Conservation (phyloP, 2,329 filamentous ascomycete genomes). For the Penicillium sp. region DNA sequence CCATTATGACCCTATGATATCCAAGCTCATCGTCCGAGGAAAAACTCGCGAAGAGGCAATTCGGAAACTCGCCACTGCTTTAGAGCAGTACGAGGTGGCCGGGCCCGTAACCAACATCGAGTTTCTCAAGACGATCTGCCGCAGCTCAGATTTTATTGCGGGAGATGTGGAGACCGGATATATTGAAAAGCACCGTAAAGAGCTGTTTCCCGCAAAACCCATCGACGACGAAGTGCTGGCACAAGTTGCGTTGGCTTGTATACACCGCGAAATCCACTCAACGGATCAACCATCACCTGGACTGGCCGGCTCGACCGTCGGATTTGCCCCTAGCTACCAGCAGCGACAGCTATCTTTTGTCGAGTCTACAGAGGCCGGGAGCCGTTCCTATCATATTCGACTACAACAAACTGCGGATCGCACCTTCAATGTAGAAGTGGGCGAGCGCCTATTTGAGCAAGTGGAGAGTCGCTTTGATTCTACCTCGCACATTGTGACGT, state of each 20-base stretch:
- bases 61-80: constrained; percentile 69
- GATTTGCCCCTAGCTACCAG: constrained; percentile 59
- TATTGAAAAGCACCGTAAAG: constrained; percentile 77
- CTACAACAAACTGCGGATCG: constrained; percentile 48
- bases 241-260: constrained; percentile 76
- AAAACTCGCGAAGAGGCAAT: constrained; percentile 73
- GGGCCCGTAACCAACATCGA: constrained; percentile 94
- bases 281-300: constrained; percentile 21
- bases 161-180: constrained; percentile 95
- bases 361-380: constrained; percentile 42
- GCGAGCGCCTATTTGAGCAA: constrained; percentile 34
- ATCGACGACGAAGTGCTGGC: constrained; percentile 69
- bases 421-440: constrained; percentile 48
- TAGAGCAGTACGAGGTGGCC: constrained; percentile 86
- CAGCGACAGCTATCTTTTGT: constrained; percentile 57
- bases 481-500: constrained; percentile 52
- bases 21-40: constrained; percentile 89
- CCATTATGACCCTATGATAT: constrained; percentile 98
- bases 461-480: constrained; percentile 47
- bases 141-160: constrained; percentile 71
- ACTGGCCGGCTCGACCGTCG: constrained; percentile 37
- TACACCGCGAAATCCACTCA: constrained; percentile 46
- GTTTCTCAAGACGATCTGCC: constrained; percentile 83
- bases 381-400: constrained; percentile 41
- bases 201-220: constrained; percentile 63